phyloP scores from a whole-genome alignment of 352 stramenopile genomes.

The Phytophthora chlamydospora region DNA sequence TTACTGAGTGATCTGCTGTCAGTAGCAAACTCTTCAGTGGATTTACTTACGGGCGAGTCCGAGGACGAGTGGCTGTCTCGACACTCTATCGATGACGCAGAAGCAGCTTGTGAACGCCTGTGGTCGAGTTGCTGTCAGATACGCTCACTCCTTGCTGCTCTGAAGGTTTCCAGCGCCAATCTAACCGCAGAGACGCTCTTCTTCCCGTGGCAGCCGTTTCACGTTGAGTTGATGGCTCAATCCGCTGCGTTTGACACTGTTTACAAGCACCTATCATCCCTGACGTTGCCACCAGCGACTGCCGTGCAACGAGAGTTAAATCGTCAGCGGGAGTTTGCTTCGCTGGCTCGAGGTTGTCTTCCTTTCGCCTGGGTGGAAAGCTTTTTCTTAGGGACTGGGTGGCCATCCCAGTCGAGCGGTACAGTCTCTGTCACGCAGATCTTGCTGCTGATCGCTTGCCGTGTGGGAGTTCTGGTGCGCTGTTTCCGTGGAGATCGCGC shows the following conservation, averaged over 20 bases:
- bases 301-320: background rate
- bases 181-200: background rate
- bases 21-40: constrained; percentile 3
- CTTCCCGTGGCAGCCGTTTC: constrained; percentile 33
- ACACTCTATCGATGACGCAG: constrained; percentile 2
- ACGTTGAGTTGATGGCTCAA: constrained; percentile 21
- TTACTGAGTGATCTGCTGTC: constrained; percentile 38
- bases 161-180: constrained; percentile 4
- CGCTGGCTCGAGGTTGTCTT: constrained; percentile 23
- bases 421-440: constrained; percentile 25
- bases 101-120: constrained; percentile 9
- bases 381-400: constrained; percentile 19
- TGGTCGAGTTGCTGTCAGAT: constrained; percentile 17
- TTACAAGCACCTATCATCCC: constrained; percentile 1
- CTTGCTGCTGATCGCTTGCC: constrained; percentile 30
- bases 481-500: constrained; percentile 30
- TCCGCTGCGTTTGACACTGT: constrained; percentile 15
- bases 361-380: constrained; percentile 24
- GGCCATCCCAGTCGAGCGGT: constrained; percentile 9
- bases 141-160: constrained; percentile 4
- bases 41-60: background rate
- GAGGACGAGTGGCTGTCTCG: constrained; percentile 12
- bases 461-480: constrained; percentile 27
- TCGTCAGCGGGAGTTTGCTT: constrained; percentile 11
- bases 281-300: background rate